Evolutionary conservation across 305 asterid species (phyloP), one percentile per base, ranked within the genome.

Genomic region (Solanum hybrid): DNA sequence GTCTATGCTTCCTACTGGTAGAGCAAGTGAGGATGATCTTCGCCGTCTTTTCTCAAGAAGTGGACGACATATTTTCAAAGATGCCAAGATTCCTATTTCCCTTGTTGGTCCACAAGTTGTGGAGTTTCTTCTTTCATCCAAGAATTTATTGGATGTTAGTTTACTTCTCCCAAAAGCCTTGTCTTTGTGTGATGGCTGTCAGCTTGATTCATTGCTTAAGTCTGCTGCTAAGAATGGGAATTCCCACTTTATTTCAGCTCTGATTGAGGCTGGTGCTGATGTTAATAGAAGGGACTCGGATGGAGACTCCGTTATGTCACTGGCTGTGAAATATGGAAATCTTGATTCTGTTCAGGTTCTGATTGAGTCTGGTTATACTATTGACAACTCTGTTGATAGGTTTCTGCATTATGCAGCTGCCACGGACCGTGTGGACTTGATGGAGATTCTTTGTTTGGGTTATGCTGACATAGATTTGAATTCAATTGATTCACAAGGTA

Each of bases 1-100:
- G 3, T 94, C 95, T 2, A 94, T 95, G 97, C 95, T 96, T 29
- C 97, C 98, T 1, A 96, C 96, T 0, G 97, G 97, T 37, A 96
- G 92, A 88, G 98, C 98, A 29, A 89, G 75, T 41, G 92, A 89
- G 61, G 97, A 94, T 31, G 95, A 95, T 57, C 98, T 96, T 79
- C 95, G 94, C 38, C 94, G 94, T 1, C 88, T 94, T 81, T 96
- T 96, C 22, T 93, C 97, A 2, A 95, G 92, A 90, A 95, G 95
- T 0, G 97, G 98, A 12, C 94, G 91, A 0, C 97, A 96, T 88
- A 93, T 96, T 2, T 96, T 96, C 91, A 94, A 92, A 83, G 99
- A 96, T 27, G 96, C 97, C 10, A 57, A 84, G 6, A 90, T 96
- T 10, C 94, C 94, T 0, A 91, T 96, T 82, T 91, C 92, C 2